Percentiles rank a stretch among this genome's conserved stretches.
Conservation (phyloP, 2,329 filamentous ascomycete species). For the Claviceps pusilla region DNA sequence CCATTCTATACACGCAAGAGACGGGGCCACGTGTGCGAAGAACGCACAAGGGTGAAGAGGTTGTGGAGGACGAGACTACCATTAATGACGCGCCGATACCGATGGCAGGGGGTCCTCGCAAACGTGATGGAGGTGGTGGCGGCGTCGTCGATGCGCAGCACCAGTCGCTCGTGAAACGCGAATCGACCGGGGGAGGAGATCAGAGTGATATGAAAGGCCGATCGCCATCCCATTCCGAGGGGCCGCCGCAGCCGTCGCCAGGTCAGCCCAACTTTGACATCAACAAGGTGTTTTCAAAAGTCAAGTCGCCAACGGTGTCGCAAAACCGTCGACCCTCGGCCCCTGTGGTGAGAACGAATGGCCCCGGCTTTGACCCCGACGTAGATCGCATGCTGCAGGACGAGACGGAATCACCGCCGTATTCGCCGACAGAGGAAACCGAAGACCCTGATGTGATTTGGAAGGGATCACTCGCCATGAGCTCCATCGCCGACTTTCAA, state of each 20-base stretch:
- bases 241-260: conserved; percentile 36
- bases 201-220: conserved; percentile 15
- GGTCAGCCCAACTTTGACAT: conserved; percentile 58
- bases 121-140: neutral
- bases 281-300: conserved; percentile 69
- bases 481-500: conserved; percentile 57
- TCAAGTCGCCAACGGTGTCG: conserved; percentile 53
- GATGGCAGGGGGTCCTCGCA: conserved; percentile 9
- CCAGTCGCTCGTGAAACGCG: conserved; percentile 19
- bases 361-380: conserved; percentile 65
- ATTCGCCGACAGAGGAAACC: conserved; percentile 63
- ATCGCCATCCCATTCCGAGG: conserved; percentile 25
- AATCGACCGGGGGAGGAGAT: conserved; percentile 16
- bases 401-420: conserved; percentile 63
- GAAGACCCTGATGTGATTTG: conserved; percentile 58
- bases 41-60: conserved; percentile 89
- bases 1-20: conserved; percentile 65
- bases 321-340: conserved; percentile 34
- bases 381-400: conserved; percentile 82
- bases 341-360: conserved; percentile 28
- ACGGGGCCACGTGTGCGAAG: conserved; percentile 60
- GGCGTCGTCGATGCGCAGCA: conserved; percentile 5
- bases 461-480: conserved; percentile 65
- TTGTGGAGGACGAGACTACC: conserved; percentile 61
- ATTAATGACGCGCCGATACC: conserved; percentile 22